Evolutionary conservation across 2,329 filamentous ascomycete species (phyloP).

Genomic region (Calonectria multiphialidica): DNA sequence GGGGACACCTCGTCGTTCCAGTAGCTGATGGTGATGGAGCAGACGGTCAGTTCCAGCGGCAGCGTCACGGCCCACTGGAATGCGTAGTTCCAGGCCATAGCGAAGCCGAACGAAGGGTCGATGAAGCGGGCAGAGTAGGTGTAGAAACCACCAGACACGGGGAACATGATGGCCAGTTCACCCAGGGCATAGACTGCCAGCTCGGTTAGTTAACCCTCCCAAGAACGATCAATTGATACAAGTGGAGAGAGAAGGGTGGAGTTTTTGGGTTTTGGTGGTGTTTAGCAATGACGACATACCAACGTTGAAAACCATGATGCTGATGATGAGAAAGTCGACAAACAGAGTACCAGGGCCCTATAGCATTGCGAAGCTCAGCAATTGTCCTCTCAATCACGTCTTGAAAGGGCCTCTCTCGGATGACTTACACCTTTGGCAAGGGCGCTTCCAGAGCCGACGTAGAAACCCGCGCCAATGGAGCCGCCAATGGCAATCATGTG

Average conservation of each 20-base stretch:
- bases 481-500: constrained; percentile 23
- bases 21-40: constrained; percentile 60
- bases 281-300: constrained; percentile 1
- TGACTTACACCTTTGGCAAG: constrained; percentile 18
- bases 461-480: constrained; percentile 16
- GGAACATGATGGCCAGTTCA: constrained; percentile 22
- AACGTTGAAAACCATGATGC: constrained; percentile 22
- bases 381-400: not conserved
- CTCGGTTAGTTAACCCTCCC: not conserved
- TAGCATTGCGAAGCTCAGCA: not conserved
- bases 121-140: constrained; percentile 71
- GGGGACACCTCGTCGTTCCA: constrained; percentile 60
- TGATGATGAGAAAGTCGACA: constrained; percentile 17
- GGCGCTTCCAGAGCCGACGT: constrained; percentile 14
- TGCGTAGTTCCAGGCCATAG: constrained; percentile 48
- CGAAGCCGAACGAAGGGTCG: constrained; percentile 60
- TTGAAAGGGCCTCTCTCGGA: not conserved
- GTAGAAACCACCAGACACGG: constrained; percentile 66
- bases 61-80: constrained; percentile 58
- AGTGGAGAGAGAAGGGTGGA: not conserved
- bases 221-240: not conserved
- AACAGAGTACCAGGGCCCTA: constrained; percentile 14
- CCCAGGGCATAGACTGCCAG: constrained; percentile 11
- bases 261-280: not conserved
- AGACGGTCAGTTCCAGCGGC: constrained; percentile 57